These are phyloP conservation scores for Pythium monospermum DNA, from an alignment of 352 stramenopile species.

Conservation along the genomic window DNA sequence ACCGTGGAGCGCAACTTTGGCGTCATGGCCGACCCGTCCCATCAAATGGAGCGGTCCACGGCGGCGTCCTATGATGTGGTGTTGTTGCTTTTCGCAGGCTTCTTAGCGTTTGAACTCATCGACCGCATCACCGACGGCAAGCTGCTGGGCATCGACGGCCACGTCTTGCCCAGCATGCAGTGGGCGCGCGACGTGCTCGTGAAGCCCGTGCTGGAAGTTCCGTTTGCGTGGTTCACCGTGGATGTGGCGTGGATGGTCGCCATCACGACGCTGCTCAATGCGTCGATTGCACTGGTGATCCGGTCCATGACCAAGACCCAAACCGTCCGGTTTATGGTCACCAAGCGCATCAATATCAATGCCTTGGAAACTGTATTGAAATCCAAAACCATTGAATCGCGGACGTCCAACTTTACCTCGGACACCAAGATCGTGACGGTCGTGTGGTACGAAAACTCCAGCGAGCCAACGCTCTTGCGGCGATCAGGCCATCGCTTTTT, in stretches of 20 bases:
- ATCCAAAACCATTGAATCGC: slow-evolving; percentile 65
- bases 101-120: slow-evolving; percentile 92
- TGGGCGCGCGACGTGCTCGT: slow-evolving; percentile 52
- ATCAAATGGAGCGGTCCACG: slow-evolving; percentile 65
- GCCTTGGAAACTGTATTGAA: slow-evolving; percentile 53
- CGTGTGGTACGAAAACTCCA: slow-evolving; percentile 81
- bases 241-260: slow-evolving; percentile 42
- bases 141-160: slow-evolving; percentile 67
- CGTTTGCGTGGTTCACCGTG: slow-evolving; percentile 48
- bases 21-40: slow-evolving; percentile 44
- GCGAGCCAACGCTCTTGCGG: slow-evolving; percentile 11
- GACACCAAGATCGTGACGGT: slow-evolving; percentile 85
- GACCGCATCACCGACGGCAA: slow-evolving; percentile 93
- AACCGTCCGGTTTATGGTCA: slow-evolving; percentile 34
- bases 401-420: slow-evolving; percentile 63
- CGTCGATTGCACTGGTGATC: slow-evolving; percentile 34
- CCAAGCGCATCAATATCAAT: slow-evolving; percentile 42
- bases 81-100: slow-evolving; percentile 88
- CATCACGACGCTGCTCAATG: slow-evolving; percentile 31
- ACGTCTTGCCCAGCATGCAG: slow-evolving; percentile 31
- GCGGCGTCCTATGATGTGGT: slow-evolving; percentile 83
- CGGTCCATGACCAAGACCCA: slow-evolving; percentile 33
- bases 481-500: slow-evolving; percentile 29
- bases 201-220: slow-evolving; percentile 30
- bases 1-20: slow-evolving; percentile 59